Base-by-base conservation (phyloP, 2,329 filamentous ascomycete genomes). In the Rutstroemia sp. region DNA sequence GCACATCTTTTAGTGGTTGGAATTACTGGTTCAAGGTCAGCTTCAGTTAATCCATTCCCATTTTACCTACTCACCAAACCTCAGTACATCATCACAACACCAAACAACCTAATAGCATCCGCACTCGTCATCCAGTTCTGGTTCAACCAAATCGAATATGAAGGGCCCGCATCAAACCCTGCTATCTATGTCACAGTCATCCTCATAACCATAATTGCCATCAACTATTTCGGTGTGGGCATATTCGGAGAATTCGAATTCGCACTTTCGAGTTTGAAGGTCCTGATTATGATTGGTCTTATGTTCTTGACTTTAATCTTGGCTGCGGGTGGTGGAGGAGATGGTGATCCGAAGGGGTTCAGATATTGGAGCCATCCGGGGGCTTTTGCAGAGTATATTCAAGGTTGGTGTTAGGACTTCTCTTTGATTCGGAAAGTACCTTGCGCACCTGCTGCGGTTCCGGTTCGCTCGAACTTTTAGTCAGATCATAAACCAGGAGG, bases 121-220 rank as follows among this genome's bases (percentile, higher is more conserved):
- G 83, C 88, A 5, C 73, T 95, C 36, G 87, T 92, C 56, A 86
- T 95, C 56, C 83, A 88, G 63, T 91, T 84, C 66, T 95, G 90
- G 89, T 73, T 88, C 7, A 69, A 76, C 27, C 79, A 87, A 0
- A 57, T 75, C 71, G 44, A 25, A 42, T 48, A 54, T 17, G 19
- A 39, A 12, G 52, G 45, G 5, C 34, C 52, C 16, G 51, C 42
- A 23, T 77, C 92, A 59, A 92, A 92, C 66, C 85, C 89, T 0
- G 89, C 88, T 54, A 87, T 92, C 14, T 94, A 84, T 73, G 91
- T 95, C 57, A 79, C 88, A 40, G 77, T 88, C 54, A 86, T 88
- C 72, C 72, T 88, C 9, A 75, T 87, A 25, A 60, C 73, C 51
- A 86, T 88, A 64, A 63, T 87, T 57, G 69, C 69, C 62, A 85